A percentile compares a stretch with the other conserved stretches of the same genome.
phyloP scores from a whole-genome alignment of 2,329 filamentous ascomycete genomes.

The Pyrenophora teres region DNA sequence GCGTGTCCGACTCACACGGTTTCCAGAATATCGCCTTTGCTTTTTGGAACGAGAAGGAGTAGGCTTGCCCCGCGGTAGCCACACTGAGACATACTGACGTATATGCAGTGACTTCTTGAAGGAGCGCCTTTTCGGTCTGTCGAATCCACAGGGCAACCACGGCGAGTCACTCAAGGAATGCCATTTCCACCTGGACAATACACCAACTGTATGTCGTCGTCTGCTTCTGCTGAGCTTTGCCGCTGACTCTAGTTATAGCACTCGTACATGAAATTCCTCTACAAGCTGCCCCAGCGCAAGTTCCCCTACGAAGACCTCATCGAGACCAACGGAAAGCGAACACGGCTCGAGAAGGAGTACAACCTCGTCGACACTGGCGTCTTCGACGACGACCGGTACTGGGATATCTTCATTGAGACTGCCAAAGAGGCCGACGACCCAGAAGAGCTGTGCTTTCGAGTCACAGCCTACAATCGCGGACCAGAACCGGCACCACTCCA shows the following conservation, averaged over 20 bases:
- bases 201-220: conserved; percentile 63
- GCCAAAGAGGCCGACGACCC: conserved; percentile 92
- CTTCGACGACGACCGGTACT: conserved; percentile 89
- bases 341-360: conserved; percentile 81
- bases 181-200: conserved; percentile 96
- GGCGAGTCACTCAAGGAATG: conserved; percentile 96
- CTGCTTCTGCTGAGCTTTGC: conserved; percentile 48
- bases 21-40: conserved; percentile 91
- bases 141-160: conserved; percentile 96
- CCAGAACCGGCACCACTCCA: conserved; percentile 88
- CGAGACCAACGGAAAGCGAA: conserved; percentile 78
- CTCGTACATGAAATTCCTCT: conserved; percentile 98
- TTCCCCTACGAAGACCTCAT: conserved; percentile 92
- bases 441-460: conserved; percentile 89
- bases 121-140: conserved; percentile 91
- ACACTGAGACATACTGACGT: conserved; percentile 46
- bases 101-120: conserved; percentile 79
- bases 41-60: conserved; percentile 99
- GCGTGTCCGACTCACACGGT: conserved; percentile 91
- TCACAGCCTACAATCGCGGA: conserved; percentile 95
- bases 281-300: conserved; percentile 91
- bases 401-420: conserved; percentile 96
- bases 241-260: conserved; percentile 61
- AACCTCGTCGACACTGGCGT: conserved; percentile 87
- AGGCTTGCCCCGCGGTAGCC: conserved; percentile 34